Percentiles rank a stretch among this genome's conserved stretches.
These are phyloP conservation scores for Tylopilus intermedius DNA, from an alignment of 768 basidiomycete genomes.

Conservation along the genomic window DNA sequence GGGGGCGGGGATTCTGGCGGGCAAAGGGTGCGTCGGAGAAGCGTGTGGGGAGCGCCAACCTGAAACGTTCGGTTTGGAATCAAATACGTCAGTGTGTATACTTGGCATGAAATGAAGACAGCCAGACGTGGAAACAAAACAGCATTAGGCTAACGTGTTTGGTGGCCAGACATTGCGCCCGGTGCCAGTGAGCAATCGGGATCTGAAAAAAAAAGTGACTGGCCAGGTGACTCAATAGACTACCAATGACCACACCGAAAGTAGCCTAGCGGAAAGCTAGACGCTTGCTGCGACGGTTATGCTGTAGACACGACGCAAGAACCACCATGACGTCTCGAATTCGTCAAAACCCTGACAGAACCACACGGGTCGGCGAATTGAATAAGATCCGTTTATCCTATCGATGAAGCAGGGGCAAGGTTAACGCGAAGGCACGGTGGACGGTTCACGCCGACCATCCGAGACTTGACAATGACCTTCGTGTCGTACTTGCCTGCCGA, in stretches of 20 bases:
- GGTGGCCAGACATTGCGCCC: conserved; percentile 6
- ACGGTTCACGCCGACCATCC: conserved; percentile 7
- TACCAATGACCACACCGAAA: not conserved
- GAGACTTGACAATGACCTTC: conserved; percentile 1
- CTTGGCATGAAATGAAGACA: conserved; percentile 6
- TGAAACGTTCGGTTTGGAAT: conserved; percentile 16
- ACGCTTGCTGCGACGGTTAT: conserved; percentile 1
- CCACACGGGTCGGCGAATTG: conserved; percentile 14
- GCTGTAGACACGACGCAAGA: conserved; percentile 6
- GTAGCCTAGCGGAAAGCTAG: not conserved
- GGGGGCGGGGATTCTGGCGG: conserved; percentile 9
- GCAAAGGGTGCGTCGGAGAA: conserved; percentile 19
- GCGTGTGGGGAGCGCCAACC: conserved; percentile 22
- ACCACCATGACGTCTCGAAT: not conserved
- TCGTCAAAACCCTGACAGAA: conserved; percentile 4
- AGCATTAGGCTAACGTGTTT: conserved; percentile 8
- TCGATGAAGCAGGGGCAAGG: not conserved
- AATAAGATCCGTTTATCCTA: conserved; percentile 14
- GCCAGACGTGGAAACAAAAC: conserved; percentile 1
- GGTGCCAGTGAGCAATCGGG: conserved; percentile 8
- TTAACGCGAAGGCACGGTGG: conserved; percentile 2
- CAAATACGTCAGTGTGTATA: conserved; percentile 17
- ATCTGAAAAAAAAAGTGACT: conserved; percentile 9
- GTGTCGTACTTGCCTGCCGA: not conserved
- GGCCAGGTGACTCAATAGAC: conserved; percentile 2